Evolutionary conservation across 1,139 yeast species (phyloP).

Genomic region (Arxiozyma telluris): DNA sequence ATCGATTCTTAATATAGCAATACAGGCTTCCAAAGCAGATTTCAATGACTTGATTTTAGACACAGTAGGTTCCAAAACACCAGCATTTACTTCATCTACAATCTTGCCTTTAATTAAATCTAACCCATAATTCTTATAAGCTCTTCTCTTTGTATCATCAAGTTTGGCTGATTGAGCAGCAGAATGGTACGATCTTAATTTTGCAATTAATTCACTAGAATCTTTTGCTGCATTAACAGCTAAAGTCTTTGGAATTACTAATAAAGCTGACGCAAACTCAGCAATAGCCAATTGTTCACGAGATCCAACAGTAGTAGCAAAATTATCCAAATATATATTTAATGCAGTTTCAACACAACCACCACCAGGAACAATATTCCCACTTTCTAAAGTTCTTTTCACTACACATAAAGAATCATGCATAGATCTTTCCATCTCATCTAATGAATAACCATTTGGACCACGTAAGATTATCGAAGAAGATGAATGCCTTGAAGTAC

Average conservation of each 20-base stretch:
- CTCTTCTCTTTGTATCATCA: constrained; percentile 72
- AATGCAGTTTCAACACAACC: constrained; percentile 98
- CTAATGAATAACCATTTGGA: constrained; percentile 89
- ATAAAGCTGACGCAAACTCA: constrained; percentile 85
- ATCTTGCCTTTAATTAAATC: constrained; percentile 88
- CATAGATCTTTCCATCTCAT: constrained; percentile 96
- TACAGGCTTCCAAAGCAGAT: constrained; percentile 95
- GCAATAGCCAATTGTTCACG: constrained; percentile 98
- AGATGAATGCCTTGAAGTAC: constrained; percentile 88
- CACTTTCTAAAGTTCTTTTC: constrained; percentile 92
- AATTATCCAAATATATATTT: constrained; percentile 88
- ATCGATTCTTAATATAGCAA: constrained; percentile 94
- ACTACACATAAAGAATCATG: constrained; percentile 94
- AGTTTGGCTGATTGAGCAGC: constrained; percentile 84
- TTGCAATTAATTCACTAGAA: constrained; percentile 88
- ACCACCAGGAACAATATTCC: constrained; percentile 95
- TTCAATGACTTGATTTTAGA: constrained; percentile 88
- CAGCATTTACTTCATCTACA: constrained; percentile 72
- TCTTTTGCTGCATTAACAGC: constrained; percentile 98
- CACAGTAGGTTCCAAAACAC: constrained; percentile 92
- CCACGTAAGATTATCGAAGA: constrained; percentile 92
- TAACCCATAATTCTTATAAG: constrained; percentile 84
- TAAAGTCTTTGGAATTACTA: constrained; percentile 90
- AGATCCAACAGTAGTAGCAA: constrained; percentile 95
- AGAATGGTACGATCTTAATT: constrained; percentile 91